Evolutionary conservation across 306 rosid species (phyloP).

Genomic region (Prunus mongolica): DNA sequence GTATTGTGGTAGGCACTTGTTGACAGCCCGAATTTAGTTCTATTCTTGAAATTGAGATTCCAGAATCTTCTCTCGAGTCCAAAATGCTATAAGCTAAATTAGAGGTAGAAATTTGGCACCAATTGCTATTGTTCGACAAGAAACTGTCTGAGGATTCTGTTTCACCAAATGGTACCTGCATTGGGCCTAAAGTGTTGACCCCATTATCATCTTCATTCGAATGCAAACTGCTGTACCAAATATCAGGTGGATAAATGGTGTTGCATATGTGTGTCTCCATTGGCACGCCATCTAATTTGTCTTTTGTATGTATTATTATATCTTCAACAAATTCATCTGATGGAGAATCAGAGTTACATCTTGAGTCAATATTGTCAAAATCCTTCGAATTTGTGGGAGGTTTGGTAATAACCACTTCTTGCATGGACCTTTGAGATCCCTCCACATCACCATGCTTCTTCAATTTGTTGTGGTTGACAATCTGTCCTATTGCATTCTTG

Average conservation of each 20-base stretch:
- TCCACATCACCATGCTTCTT: constrained; percentile 10
- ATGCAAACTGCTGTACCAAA: constrained; percentile 5
- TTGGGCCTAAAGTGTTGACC: neutral
- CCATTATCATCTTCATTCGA: neutral
- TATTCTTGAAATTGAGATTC: constrained; percentile 8
- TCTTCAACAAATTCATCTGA: neutral
- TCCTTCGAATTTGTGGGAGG: constrained; percentile 3
- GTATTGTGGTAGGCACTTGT: neutral
- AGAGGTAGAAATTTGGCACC: neutral
- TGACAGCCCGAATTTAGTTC: constrained; percentile 12
- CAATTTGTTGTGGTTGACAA: constrained; percentile 7
- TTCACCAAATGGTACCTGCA: constrained; percentile 8
- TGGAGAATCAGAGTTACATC: constrained; percentile 8
- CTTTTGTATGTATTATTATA: neutral
- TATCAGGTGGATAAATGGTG: constrained; percentile 15
- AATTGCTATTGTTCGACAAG: neutral
- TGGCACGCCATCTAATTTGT: neutral
- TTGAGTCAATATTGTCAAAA: neutral
- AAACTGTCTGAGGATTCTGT: constrained; percentile 6
- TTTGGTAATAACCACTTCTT: neutral
- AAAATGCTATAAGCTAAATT: constrained; percentile 1
- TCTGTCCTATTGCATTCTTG: constrained; percentile 1
- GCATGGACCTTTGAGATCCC: constrained; percentile 6
- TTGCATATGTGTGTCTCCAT: constrained; percentile 1
- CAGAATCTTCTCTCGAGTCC: constrained; percentile 23